Evolutionary conservation across 352 stramenopile genomes (phyloP), one percentile per base, ranked within the genome.

Genomic region (Globisporangium barbulae): DNA sequence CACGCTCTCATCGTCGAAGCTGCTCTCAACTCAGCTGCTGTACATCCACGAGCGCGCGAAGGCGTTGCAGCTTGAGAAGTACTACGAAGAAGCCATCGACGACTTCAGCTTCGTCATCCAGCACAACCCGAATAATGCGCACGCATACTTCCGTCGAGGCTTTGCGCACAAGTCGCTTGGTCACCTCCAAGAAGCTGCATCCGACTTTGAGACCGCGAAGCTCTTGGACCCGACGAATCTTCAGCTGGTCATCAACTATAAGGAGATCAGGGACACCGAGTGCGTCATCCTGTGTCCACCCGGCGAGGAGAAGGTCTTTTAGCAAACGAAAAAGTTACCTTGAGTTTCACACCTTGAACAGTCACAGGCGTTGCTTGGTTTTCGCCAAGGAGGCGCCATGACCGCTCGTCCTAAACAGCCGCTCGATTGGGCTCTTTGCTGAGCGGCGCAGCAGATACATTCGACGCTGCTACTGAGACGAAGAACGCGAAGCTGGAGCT

Each of bases 21-120:
- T 42, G 10, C 63, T 69, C 5, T 42, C 67, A 13, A 61, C 71
- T 3, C 67, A 75, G 31, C 53, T 85, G 3, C 50, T 68, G 53
- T 92, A 87, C 61, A 71, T 91, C 39, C 85, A 94, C 62, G 83
- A 95, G 57, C 80, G 82, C 2, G 87, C 81, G 13, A 94, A 95
- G 64, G 80, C 80, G 15, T 73, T 91, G 39, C 87, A 94, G 59
- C 63, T 93, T n/a, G 81, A 92, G 53, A 68, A 64, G 35, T 85
- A 86, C 62, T 81, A 84, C 52, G 71, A 85, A 5, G 84, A 91
- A 67, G 81, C 81, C 8, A 70, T 93, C 28, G 74, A 78, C 15
- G 85, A 96, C 63, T 95, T 96, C 56, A 82, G 66, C 21, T 74
- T 78, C 9, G 87, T 96, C 12, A 72, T 94, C 22, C 47, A 60